phyloP scores from a whole-genome alignment of 2,329 filamentous ascomycete genomes.

The Nothopassalora personata region DNA sequence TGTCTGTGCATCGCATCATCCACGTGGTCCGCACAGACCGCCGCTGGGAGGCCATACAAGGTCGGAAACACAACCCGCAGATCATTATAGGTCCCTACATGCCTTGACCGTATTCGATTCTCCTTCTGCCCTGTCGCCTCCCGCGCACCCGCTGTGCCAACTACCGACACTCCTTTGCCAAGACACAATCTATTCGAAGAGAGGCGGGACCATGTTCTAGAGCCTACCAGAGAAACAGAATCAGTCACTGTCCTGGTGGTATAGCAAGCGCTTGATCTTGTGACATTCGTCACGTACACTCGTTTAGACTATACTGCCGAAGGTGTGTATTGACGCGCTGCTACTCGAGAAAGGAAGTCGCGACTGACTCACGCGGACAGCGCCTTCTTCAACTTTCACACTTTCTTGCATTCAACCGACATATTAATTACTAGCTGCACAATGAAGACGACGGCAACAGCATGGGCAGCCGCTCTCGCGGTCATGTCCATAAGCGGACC shows the following conservation, averaged over 20 bases:
- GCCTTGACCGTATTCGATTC: conserved; percentile 3
- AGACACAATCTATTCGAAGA: conserved; percentile 7
- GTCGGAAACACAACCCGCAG: conserved; percentile 3
- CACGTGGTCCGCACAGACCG: conserved; percentile 12
- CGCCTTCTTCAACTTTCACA: conserved; percentile 10
- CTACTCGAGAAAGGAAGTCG: background rate
- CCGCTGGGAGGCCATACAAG: background rate
- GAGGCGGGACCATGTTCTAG: conserved; percentile 26
- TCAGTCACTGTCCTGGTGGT: conserved; percentile 5
- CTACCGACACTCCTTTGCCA: conserved; percentile 30
- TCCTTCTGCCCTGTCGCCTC: background rate
- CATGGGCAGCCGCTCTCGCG: conserved; percentile 44
- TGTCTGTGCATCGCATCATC: conserved; percentile 14
- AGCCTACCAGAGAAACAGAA: conserved; percentile 6
- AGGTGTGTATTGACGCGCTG: conserved; percentile 21
- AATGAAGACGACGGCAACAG: conserved; percentile 42
- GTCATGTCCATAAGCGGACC: conserved; percentile 41
- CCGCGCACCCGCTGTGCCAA: conserved; percentile 19
- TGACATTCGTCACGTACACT: conserved; percentile 47
- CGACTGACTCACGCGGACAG: conserved; percentile 10
- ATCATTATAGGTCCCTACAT: conserved; percentile 1
- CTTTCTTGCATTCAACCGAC: conserved; percentile 15
- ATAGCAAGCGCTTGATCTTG: conserved; percentile 25
- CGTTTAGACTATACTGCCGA: conserved; percentile 42
- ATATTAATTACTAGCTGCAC: conserved; percentile 20